These are phyloP conservation scores for Puya raimondii DNA, from an alignment of 176 grass and related monocot genomes.

Conservation along the genomic window DNA sequence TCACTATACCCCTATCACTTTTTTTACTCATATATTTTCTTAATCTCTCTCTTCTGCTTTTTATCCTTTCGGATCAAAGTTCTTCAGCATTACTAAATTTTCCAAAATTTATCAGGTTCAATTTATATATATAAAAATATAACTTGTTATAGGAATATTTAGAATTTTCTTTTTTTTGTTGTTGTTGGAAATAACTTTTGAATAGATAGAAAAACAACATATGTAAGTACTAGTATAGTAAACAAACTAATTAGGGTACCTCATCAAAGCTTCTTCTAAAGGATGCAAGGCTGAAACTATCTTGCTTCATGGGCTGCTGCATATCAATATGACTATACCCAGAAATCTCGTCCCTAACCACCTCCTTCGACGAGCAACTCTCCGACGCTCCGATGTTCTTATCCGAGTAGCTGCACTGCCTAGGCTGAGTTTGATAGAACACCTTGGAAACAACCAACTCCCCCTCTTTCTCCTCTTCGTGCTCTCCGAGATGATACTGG, in stretches of 20 bases:
- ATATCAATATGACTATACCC: conserved; percentile 5
- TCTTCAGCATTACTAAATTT: too few species aligned
- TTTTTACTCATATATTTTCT: too few species aligned
- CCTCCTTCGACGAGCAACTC: conserved; percentile 14
- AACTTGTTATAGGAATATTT: too few species aligned
- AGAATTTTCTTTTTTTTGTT: too few species aligned
- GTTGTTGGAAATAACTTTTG: too few species aligned
- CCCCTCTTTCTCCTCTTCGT: conserved; percentile 75
- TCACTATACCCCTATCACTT: conserved; percentile 4
- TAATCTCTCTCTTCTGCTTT: too few species aligned
- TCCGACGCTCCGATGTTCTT: conserved; percentile 4
- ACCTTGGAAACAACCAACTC: conserved; percentile 96
- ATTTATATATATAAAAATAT: too few species aligned
- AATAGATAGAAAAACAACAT: background rate
- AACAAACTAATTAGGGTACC: conserved; percentile 12
- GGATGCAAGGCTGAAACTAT: conserved; percentile 46
- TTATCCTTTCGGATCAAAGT: too few species aligned
- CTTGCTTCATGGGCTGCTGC: conserved; percentile 14
- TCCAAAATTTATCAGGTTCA: too few species aligned
- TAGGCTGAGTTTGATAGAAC: conserved; percentile 91
- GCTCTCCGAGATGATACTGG: conserved; percentile 80
- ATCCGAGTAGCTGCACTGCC: conserved; percentile 41
- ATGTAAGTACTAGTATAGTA: background rate
- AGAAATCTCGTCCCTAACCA: conserved; percentile 8
- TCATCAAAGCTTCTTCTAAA: conserved; percentile 52